Evolutionary conservation across 805 yeast genomes (phyloP).

Genomic region (Candida michaelii): DNA sequence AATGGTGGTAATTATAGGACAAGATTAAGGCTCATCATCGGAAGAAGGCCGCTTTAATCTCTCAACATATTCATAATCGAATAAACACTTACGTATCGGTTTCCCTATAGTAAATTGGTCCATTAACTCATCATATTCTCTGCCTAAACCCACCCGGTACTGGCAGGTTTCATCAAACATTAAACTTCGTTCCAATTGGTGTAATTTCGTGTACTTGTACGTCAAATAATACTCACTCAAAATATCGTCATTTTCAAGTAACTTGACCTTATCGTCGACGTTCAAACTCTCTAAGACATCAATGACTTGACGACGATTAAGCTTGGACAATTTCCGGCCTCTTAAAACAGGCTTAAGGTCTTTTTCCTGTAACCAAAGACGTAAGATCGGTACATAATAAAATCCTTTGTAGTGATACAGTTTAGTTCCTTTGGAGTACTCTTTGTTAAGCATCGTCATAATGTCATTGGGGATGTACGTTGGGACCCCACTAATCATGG

Average conservation of each 20-base stretch:
- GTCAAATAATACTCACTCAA: constrained; percentile 29
- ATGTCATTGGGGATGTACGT: constrained; percentile 30
- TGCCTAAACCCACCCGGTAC: constrained; percentile 18
- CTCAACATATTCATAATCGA: constrained; percentile 26
- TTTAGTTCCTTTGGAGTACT: constrained; percentile 25
- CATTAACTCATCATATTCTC: constrained; percentile 26
- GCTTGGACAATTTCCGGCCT: constrained; percentile 11
- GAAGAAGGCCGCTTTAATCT: constrained; percentile 12
- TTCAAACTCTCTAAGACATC: constrained; percentile 16
- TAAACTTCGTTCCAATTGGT: constrained; percentile 23
- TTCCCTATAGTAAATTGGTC: constrained; percentile 25
- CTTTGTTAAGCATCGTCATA: constrained; percentile 26
- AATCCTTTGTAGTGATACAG: constrained; percentile 20
- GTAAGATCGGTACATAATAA: constrained; percentile 24
- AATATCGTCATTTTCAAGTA: constrained; percentile 22
- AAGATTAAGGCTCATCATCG: no score
- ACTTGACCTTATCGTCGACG: constrained; percentile 22
- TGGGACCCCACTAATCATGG: constrained; percentile 56
- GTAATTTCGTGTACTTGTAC: constrained; percentile 23
- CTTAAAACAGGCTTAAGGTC: constrained; percentile 14
- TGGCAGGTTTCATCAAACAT: constrained; percentile 21
- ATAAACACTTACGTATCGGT: constrained; percentile 26
- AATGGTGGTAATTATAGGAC: no score
- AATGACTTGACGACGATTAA: constrained; percentile 12
- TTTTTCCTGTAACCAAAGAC: constrained; percentile 22